Evolutionary conservation across 2,329 filamentous ascomycete species (phyloP), one percentile per base, ranked within the genome.

Genomic region (Paecilomyces fulvus): DNA sequence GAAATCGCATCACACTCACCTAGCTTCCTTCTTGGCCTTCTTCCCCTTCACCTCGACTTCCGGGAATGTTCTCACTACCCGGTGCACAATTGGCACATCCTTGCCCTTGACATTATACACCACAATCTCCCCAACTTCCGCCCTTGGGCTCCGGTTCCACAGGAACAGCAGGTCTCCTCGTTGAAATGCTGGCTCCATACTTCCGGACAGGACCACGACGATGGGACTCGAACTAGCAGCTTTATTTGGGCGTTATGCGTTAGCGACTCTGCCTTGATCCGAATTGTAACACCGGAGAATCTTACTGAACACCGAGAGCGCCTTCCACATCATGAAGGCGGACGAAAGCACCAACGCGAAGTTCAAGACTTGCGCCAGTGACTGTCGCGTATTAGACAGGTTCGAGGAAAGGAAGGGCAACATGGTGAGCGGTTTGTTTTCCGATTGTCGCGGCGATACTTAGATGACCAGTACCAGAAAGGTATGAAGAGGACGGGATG

Each of bases 61-160:
- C 1, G 71, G 70, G 72, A 83, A 86, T 61, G 80, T 79, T 75
- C 92, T 83, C 55, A 97, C 88, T 9, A 97, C 83, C 53, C 94
- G 81, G 77, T 99, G 94, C 63, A 99, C 94, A 73, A 99, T 99
- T 30, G 94, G 94, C 61, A 99, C 97, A 63, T 96, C 89, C 79
- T 97, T 99, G 57, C 87, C 91, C 71, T 85, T 83, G 55, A 96
- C 88, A 69, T 95, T 95, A 75, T 89, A 90, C 51, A 90, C 86
- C 62, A 90, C 87, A 59, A 89, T 80, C 73, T 90, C 87, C 17
- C 87, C 87, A 50, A 89, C 77, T 65, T 87, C 80, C 1, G 85
- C 86, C 49, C 86, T 80, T 52, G 75, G 73, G 30, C 77, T 72
- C 55, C 83, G 71, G 64, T 86, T 86, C 83, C 84, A 86, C 23